Conservation (phyloP, 805 yeast genomes). For the Candida nemodendra region DNA sequence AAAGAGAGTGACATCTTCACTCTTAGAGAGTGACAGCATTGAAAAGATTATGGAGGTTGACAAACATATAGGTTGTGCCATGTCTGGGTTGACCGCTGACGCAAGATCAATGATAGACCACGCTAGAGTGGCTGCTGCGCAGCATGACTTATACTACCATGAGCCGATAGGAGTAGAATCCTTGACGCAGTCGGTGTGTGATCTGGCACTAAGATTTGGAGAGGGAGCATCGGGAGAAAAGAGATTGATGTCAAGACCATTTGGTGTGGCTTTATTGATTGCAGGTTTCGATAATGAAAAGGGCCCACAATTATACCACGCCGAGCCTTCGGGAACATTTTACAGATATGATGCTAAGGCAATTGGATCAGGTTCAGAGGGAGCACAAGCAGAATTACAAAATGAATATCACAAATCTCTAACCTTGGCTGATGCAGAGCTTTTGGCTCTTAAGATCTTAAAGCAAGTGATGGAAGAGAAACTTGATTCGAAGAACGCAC, state of each 20-base stretch:
- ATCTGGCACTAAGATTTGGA: constrained; percentile 92
- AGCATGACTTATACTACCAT: constrained; percentile 86
- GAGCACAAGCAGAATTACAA: constrained; percentile 97
- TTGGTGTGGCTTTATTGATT: constrained; percentile 94
- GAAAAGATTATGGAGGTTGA: constrained; percentile 97
- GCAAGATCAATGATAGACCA: constrained; percentile 99
- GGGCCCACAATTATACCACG: constrained; percentile 95
- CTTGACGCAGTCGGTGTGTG: constrained; percentile 95
- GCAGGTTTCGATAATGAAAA: constrained; percentile 92
- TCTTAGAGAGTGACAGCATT: constrained; percentile 88
- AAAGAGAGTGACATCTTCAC: constrained; percentile 90
- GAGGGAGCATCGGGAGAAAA: constrained; percentile 97
- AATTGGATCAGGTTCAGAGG: constrained; percentile 98
- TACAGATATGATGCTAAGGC: constrained; percentile 98
- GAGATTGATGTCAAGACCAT: constrained; percentile 94
- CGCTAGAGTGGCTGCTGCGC: constrained; percentile 86
- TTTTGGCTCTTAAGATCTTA: constrained; percentile 79
- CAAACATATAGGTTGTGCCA: constrained; percentile 93
- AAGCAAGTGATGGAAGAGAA: constrained; percentile 99
- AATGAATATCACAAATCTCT: constrained; percentile 93
- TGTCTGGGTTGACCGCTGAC: constrained; percentile 98
- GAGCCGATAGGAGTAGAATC: constrained; percentile 91
- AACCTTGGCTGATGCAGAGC: constrained; percentile 90
- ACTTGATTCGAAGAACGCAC: constrained; percentile 91
- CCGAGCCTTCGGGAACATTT: constrained; percentile 99